Percentiles rank a stretch among this genome's conserved stretches.
These are phyloP conservation scores for Glomus cerebriforme DNA, from an alignment of 192 early-diverging fungal species.

Conservation along the genomic window DNA sequence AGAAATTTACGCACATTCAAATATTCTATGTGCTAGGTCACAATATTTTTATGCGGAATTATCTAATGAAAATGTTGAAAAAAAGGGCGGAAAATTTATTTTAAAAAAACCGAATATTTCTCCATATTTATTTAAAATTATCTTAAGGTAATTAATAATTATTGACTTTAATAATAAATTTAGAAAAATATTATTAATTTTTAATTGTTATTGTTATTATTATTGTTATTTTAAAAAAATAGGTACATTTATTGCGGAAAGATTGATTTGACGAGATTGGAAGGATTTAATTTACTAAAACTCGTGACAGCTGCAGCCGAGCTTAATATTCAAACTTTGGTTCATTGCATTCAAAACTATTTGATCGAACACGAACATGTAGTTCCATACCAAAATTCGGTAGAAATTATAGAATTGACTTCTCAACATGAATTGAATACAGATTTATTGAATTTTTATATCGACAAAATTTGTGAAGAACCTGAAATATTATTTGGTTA, in stretches of 20 bases:
- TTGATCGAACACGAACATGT: not conserved
- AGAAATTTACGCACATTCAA: no score
- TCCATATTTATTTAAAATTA: not conserved
- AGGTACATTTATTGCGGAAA: slow-evolving; percentile 7
- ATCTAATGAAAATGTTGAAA: no score
- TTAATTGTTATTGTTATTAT: no score
- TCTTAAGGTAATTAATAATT: not conserved
- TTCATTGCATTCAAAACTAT: not conserved
- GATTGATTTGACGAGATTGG: not conserved
- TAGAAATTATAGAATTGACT: not conserved
- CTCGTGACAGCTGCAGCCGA: not conserved
- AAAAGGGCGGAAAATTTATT: no score
- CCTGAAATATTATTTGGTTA: not conserved
- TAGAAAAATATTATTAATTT: not conserved
- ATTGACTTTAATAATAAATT: not conserved
- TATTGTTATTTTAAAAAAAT: no score
- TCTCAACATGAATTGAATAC: not conserved
- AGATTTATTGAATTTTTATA: not conserved
- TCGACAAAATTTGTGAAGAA: not conserved
- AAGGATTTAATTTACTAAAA: not conserved
- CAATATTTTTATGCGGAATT: no score
- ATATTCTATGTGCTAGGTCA: no score
- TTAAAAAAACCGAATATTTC: slow-evolving; percentile 2
- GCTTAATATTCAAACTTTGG: not conserved
- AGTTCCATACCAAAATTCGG: not conserved